Conservation (phyloP, 2,329 filamentous ascomycete species). For the Neoascochyta sp. region DNA sequence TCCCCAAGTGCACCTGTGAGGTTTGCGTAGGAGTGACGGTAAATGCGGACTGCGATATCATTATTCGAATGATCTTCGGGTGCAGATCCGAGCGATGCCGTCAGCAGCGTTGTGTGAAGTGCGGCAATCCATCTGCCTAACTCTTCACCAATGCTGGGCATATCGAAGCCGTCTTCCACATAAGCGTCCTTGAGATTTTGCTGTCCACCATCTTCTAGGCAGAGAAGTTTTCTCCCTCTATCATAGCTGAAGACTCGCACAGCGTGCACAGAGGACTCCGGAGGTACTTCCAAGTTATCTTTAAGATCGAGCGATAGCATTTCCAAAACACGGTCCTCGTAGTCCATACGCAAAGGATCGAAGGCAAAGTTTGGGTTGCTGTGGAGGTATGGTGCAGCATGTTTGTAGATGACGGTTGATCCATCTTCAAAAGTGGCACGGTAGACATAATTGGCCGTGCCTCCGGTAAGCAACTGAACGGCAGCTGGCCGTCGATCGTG, state of each 20-base stretch:
- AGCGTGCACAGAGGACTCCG: constrained; percentile 10
- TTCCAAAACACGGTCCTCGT: constrained; percentile 28
- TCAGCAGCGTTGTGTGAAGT: constrained; percentile 19
- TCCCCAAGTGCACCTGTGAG: constrained; percentile 19
- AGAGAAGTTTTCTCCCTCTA: constrained; percentile 22
- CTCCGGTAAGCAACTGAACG: constrained; percentile 26
- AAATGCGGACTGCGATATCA: constrained; percentile 27
- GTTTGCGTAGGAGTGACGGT: constrained; percentile 30
- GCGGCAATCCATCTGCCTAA: constrained; percentile 34
- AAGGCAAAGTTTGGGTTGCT: constrained; percentile 23
- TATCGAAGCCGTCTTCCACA: constrained; percentile 12
- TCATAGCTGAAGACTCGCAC: constrained; percentile 26
- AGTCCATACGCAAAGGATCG: constrained; percentile 31
- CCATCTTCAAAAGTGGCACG: constrained; percentile 17
- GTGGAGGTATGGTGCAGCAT: constrained; percentile 32
- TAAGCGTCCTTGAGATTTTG: constrained; percentile 35
- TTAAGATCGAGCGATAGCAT: constrained; percentile 8
- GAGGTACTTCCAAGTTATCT: not conserved
- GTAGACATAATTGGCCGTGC: constrained; percentile 38
- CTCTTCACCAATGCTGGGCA: constrained; percentile 18
- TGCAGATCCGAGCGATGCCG: constrained; percentile 10
- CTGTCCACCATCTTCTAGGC: constrained; percentile 30
- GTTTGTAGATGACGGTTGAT: constrained; percentile 30
- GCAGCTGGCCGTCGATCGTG: constrained; percentile 2
- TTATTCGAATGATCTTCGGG: constrained; percentile 2